phyloP scores from a whole-genome alignment of 208 protist species.

The Blastocrithidia nonstop region DNA sequence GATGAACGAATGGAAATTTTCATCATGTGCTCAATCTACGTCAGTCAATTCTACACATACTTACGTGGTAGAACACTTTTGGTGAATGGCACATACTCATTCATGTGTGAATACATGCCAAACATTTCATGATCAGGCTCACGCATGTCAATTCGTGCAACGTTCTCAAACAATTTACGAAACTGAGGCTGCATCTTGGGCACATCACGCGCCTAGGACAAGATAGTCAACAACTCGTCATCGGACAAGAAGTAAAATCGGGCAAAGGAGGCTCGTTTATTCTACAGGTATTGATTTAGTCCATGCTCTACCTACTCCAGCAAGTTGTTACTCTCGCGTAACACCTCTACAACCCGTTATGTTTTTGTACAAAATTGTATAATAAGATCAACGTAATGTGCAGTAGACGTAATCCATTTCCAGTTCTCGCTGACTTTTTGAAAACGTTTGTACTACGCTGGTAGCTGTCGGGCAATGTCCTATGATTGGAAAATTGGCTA shows the following conservation, averaged over 20 bases:
- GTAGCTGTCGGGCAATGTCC: conserved; percentile 91
- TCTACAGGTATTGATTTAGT: conserved; percentile 94
- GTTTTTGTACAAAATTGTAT: conserved; percentile 74
- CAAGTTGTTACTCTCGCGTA: conserved; percentile 87
- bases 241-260: conserved; percentile 90
- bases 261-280: conserved; percentile 89
- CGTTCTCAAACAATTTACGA: conserved; percentile 93
- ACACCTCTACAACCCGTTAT: conserved; percentile 66
- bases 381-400: conserved; percentile 61
- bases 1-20: conserved; percentile 81
- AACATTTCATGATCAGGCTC: conserved; percentile 86
- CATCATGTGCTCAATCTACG: conserved; percentile 92
- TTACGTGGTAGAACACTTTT: conserved; percentile 88
- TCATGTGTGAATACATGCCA: conserved; percentile 91
- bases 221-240: conserved; percentile 87
- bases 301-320: conserved; percentile 94
- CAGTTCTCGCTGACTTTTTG: conserved; percentile 90
- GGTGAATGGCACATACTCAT: conserved; percentile 89
- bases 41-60: conserved; percentile 96
- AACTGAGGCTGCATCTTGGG: conserved; percentile 93
- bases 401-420: conserved; percentile 79
- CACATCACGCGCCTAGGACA: conserved; percentile 91
- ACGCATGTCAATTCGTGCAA: conserved; percentile 84
- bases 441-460: conserved; percentile 88
- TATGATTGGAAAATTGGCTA: conserved; percentile 95